Conservation (phyloP, 176 grass and related monocot species). For the Juncus effusus region DNA sequence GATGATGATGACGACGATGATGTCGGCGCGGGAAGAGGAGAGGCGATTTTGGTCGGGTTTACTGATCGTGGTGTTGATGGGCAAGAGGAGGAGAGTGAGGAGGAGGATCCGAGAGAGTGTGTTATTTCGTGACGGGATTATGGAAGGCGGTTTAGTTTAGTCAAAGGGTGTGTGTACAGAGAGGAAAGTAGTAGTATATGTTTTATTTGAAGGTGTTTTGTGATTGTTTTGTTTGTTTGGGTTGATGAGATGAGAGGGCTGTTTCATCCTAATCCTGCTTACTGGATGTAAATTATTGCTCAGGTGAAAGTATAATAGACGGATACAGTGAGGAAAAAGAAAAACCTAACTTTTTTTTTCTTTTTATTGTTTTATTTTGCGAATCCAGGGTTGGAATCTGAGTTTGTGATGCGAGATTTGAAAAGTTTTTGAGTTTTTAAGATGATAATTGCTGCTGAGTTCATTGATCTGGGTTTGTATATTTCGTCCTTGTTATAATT, state of each 20-base stretch:
- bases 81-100: constrained; percentile 25
- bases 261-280: too few species aligned
- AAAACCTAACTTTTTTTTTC: too few species aligned
- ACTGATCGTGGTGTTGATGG: constrained; percentile 26
- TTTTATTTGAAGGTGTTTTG: not conserved
- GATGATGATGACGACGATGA: constrained; percentile 30
- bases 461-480: too few species aligned
- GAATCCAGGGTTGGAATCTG: not conserved
- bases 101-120: constrained; percentile 67
- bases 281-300: not conserved
- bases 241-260: too few species aligned
- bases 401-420: not conserved
- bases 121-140: constrained; percentile 38
- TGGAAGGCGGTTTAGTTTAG: too few species aligned
- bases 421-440: too few species aligned
- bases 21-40: not conserved
- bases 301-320: not conserved
- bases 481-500: too few species aligned
- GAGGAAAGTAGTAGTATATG: not conserved
- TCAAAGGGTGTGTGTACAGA: not conserved
- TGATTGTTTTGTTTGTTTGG: too few species aligned
- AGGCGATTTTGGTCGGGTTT: constrained; percentile 42
- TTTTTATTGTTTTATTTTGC: not conserved
- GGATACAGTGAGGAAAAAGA: too few species aligned
- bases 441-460: too few species aligned